Percentiles rank a stretch among this genome's conserved stretches.
Conservation (phyloP, 2,329 filamentous ascomycete genomes). For the Dactylellina drechsleri region DNA sequence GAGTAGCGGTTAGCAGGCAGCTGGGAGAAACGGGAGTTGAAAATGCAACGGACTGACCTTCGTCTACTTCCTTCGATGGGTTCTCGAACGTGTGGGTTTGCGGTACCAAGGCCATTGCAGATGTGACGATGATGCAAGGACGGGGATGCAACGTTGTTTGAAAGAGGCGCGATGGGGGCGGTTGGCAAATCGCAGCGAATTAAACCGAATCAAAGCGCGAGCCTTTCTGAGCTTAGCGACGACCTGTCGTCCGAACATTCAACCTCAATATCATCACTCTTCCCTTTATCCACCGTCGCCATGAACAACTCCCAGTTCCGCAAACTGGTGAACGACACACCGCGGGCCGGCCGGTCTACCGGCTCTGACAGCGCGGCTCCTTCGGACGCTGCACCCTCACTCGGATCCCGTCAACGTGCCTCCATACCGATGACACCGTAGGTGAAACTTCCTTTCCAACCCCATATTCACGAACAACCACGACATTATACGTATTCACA, state of each 20-base stretch:
- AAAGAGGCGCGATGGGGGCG: neutral
- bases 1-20: constrained; percentile 13
- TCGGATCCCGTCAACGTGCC: constrained; percentile 80
- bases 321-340: constrained; percentile 73
- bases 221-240: neutral
- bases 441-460: constrained; percentile 60
- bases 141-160: neutral
- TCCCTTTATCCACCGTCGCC: neutral
- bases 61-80: constrained; percentile 33
- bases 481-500: constrained; percentile 28
- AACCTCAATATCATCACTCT: constrained; percentile 9
- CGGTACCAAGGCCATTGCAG: constrained; percentile 45
- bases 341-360: constrained; percentile 61
- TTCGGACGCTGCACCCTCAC: constrained; percentile 66
- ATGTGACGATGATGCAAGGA: neutral
- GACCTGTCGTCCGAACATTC: neutral
- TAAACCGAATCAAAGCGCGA: constrained; percentile 7
- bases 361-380: constrained; percentile 60
- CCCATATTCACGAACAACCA: constrained; percentile 14
- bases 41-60: constrained; percentile 17
- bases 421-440: constrained; percentile 96
- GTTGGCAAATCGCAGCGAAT: neutral
- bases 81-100: constrained; percentile 33
- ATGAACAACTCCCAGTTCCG: constrained; percentile 99
- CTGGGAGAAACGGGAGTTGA: neutral